Evolutionary conservation across 345 rosid species (phyloP), one percentile per base, ranked within the genome.

Genomic region (Moringa oleifera): DNA sequence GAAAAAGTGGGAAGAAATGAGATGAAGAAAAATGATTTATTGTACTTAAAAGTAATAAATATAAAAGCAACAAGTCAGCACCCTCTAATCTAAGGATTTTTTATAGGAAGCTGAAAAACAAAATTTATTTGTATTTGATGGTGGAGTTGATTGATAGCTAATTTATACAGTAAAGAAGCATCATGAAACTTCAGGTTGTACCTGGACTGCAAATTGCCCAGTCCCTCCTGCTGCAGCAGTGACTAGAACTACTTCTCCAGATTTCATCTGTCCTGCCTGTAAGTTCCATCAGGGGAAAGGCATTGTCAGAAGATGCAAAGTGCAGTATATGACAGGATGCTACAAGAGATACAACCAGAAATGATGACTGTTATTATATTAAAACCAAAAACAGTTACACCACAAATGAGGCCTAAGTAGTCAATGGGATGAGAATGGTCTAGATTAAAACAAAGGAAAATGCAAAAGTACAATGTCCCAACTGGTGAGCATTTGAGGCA

Each of bases 221-320:
- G 98, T 93, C 45, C 98, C 98, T 73, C 98, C 97, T 7, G 96
- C 97, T 69, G 96, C 98, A 64, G 98, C 98, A 70, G 98, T 93
- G 63, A 93, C 97, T 66, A 93, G 91, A 54, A 93, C 94, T 23
- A 67, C 68, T 78, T 88, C 74, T 55, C 89, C 89, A 47, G 97
- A 86, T 74, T 72, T 82, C 89, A 88, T 89, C 76, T 82, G 94
- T 56, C 91, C 93, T 62, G 84, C 86, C 98, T 93, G 70, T 53
- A 59, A 63, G 25, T 68, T 69, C 63, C 70, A 65, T 17, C 55
- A 19, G n/a, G 64, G 24, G n/a, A 47, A 67, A 58, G 37, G 55
- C 18, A 23, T 19, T 24, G 47, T 71, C 58, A 68, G 62, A 49
- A 45, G 60, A 68, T 25, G 56, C 53, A 41, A 31, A 55, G 16